Base-by-base conservation (phyloP, 768 basidiomycete species). In the Suillus americanus region DNA sequence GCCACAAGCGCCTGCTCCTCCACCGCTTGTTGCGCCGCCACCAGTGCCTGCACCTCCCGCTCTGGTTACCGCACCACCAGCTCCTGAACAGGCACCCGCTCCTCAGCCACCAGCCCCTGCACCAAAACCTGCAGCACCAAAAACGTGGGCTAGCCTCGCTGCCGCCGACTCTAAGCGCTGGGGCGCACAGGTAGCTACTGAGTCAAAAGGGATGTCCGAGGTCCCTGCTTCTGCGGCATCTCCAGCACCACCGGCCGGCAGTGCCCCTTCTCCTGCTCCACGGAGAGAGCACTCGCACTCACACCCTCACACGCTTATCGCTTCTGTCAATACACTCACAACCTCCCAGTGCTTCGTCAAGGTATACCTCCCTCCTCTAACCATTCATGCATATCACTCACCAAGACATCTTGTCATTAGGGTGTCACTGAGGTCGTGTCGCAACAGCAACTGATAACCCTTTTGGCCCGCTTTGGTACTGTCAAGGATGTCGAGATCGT, bases 281-380 rank as follows among this genome's bases (percentile, higher is more conserved):
- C 9, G 79, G 75, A 30, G 73, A 79, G 33, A 79, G 80, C 55
- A 54, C 53, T 35, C 30, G 5, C 51, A 53, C 16, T 51, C 50
- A 2, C 48, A 50, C 7, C 3, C 50, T 3, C 50, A 30, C 8
- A 18, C 88, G 9, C 77, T 78, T 10, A 70, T 80, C 62, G 73
- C 82, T 50, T 88, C 90, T 63, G 91, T 90, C 16, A 77, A 83
- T 61, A 81, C 77, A 65, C 80, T 95, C 62, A 83, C 84, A 28
- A 92, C 87, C 13, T 75, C 92, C 2, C 89, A 91, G 65, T 95
- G 94, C 77, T 99, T 98, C 78, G 89, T 98, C 82, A 98, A 97
- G 87, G 91, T 91, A 72, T 60, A 77, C 76, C 45, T 62, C 69
- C 59, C 6, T 4, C 25, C 5, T 6, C 12, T 37, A 2, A n/a